Evolutionary conservation across 805 yeast species (phyloP).

Genomic region (Candida adriatica): DNA sequence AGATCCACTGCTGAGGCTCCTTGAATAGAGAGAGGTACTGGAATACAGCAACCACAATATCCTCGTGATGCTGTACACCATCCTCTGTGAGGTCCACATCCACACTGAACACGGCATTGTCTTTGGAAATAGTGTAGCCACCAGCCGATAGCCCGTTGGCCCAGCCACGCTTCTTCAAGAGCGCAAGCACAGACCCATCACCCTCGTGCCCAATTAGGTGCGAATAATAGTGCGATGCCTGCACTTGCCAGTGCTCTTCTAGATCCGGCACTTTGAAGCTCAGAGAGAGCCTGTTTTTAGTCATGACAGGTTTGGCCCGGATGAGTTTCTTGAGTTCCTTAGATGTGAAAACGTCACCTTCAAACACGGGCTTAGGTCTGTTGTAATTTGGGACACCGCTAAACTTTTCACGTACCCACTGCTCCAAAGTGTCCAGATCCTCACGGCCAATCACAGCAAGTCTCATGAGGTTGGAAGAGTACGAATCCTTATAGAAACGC

Average conservation of each 20-base stretch:
- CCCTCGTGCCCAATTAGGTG: conserved; percentile 94
- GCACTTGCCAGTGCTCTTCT: conserved; percentile 54
- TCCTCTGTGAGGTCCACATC: conserved; percentile 69
- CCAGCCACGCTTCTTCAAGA: conserved; percentile 68
- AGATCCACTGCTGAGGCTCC: conserved; percentile 70
- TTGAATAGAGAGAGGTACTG: conserved; percentile 64
- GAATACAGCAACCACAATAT: conserved; percentile 53
- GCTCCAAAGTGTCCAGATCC: conserved; percentile 59
- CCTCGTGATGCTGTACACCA: conserved; percentile 61
- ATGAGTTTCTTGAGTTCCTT: conserved; percentile 48
- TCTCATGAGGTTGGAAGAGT: conserved; percentile 86
- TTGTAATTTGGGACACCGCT: conserved; percentile 47
- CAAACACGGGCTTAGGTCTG: conserved; percentile 30
- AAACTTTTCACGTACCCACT: conserved; percentile 65
- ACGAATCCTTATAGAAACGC: conserved; percentile 62
- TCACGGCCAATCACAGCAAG: conserved; percentile 82
- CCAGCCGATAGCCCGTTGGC: conserved; percentile 78
- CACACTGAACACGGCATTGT: conserved; percentile 59
- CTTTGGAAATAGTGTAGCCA: conserved; percentile 55
- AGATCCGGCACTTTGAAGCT: conserved; percentile 77
- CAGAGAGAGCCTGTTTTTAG: conserved; percentile 58
- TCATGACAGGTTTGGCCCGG: conserved; percentile 78
- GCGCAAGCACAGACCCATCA: conserved; percentile 70
- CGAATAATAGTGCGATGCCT: conserved; percentile 65
- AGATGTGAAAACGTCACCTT: conserved; percentile 39